These are phyloP conservation scores for Solioccasus polychromus DNA, from an alignment of 768 basidiomycete genomes.

Conservation along the genomic window DNA sequence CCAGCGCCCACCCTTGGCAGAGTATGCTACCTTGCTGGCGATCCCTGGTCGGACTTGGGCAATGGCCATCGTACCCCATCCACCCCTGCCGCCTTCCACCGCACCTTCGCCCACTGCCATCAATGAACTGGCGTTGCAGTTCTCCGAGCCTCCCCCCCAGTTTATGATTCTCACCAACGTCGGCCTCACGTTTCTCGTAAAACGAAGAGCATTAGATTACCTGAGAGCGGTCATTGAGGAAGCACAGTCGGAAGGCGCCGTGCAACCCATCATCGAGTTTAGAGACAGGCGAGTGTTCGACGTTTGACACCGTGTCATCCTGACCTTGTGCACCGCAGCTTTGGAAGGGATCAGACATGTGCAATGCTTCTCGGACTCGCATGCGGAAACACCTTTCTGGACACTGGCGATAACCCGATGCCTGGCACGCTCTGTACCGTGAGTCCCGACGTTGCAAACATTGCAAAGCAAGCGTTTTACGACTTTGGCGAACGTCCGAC, in stretches of 20 bases:
- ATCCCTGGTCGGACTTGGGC: slow-evolving; percentile 86
- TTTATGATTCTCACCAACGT: slow-evolving; percentile 89
- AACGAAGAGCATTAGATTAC: slow-evolving; percentile 83
- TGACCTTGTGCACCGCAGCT: slow-evolving; percentile 45
- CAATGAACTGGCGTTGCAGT: slow-evolving; percentile 83
- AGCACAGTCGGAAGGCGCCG: slow-evolving; percentile 69
- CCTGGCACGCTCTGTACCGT: slow-evolving; percentile 47
- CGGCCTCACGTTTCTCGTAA: slow-evolving; percentile 76
- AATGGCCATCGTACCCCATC: slow-evolving; percentile 56
- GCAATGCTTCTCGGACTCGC: slow-evolving; percentile 89
- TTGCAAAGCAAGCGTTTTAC: slow-evolving; percentile 84
- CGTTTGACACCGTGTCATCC: neutral
- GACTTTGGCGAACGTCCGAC: slow-evolving; percentile 82
- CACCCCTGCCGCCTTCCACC: slow-evolving; percentile 32
- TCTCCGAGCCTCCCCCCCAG: slow-evolving; percentile 67
- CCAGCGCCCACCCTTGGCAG: slow-evolving; percentile 65
- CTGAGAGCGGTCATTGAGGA: slow-evolving; percentile 80
- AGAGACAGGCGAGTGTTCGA: slow-evolving; percentile 59
- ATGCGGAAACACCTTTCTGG: slow-evolving; percentile 78
- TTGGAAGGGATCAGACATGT: slow-evolving; percentile 88
- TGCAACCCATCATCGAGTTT: slow-evolving; percentile 80
- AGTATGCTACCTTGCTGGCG: slow-evolving; percentile 73
- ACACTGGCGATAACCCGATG: slow-evolving; percentile 47
- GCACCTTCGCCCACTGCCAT: slow-evolving; percentile 52
- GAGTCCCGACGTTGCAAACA: slow-evolving; percentile 58